Base-by-base conservation (phyloP, 176 grass and related monocot species). In the Phragmites australis region DNA sequence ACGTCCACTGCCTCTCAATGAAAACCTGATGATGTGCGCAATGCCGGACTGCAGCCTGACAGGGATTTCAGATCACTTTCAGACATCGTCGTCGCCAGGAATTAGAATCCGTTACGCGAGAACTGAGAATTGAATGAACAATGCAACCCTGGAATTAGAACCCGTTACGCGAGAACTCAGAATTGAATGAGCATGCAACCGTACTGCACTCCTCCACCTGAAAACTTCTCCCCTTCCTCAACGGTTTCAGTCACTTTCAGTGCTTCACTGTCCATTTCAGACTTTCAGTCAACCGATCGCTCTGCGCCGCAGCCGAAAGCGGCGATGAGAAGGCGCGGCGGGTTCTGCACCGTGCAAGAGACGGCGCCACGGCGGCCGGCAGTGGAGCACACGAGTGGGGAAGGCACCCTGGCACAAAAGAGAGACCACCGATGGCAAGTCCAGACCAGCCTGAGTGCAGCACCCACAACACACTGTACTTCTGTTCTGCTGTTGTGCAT, bases 61-160 rank as follows among this genome's bases (percentile, higher is more conserved):
- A 30, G 30, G 19, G 23, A 79, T 18, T 72, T 49, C 58, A 2
- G 30, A 26, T 44, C 58, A 4, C 34, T 31, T 25, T 39, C 32
- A 18, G 41, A 21, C 39, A 19, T 73, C 51, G 27, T 62, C 43
- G 13, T 83, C 65, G 15, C 51, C 51, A 25, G 44, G 21, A 60
- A 74, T 18, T 27, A 75, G 52, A 62, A 51, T 54, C 53, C 51
- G 1, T 15, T 48, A 88, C 68, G 68, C 75, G 31, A 88, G 11
- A 23, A 17, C 30, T 30, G 37, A 44, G 68, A 88, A 74, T 60
- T 84, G 0, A 80, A 74, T 53, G 68, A 6, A 31, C 17, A 23
- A 49, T 64, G 58, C 43, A 46, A 34, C 57, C 12, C 40, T 1
- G 31, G 75, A 79, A 79, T 45, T 50, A 60, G 50, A 52, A 60